Evolutionary conservation across 768 basidiomycete genomes (phyloP).

Genomic region (Pisolithus sp.): DNA sequence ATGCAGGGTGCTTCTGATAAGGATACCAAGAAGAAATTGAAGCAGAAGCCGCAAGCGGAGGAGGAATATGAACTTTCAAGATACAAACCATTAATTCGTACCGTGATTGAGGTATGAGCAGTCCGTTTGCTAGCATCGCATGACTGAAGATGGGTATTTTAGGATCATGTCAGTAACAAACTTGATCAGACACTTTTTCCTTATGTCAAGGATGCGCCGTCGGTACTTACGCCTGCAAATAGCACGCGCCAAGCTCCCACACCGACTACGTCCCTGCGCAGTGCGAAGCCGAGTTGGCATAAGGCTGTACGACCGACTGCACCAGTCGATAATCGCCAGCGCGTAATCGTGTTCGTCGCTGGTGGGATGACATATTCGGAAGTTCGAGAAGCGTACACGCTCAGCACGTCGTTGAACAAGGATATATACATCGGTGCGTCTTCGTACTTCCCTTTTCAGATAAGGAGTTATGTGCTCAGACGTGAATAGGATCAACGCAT

Average conservation of each 20-base stretch:
- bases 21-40: slow-evolving; percentile 75
- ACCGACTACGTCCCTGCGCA: slow-evolving; percentile 72
- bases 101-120: slow-evolving; percentile 69
- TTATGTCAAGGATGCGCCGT: slow-evolving; percentile 78
- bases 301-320: slow-evolving; percentile 55
- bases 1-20: slow-evolving; percentile 65
- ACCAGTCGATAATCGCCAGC: slow-evolving; percentile 54
- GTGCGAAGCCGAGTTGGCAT: slow-evolving; percentile 87
- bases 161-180: slow-evolving; percentile 80
- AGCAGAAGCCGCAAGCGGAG: slow-evolving; percentile 66
- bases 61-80: slow-evolving; percentile 97
- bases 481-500: slow-evolving; percentile 80
- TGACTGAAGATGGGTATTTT: not conserved
- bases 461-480: slow-evolving; percentile 20
- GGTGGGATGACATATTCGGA: slow-evolving; percentile 97
- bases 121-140: not conserved
- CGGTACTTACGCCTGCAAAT: slow-evolving; percentile 38
- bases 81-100: slow-evolving; percentile 77
- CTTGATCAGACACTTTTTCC: slow-evolving; percentile 82
- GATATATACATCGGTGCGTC: slow-evolving; percentile 84
- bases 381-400: slow-evolving; percentile 79
- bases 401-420: slow-evolving; percentile 69
- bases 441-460: slow-evolving; percentile 31
- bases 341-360: slow-evolving; percentile 84
- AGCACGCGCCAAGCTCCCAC: slow-evolving; percentile 48